phyloP scores from a whole-genome alignment of 495 filamentous ascomycete genomes.

The Xylaria grammica region DNA sequence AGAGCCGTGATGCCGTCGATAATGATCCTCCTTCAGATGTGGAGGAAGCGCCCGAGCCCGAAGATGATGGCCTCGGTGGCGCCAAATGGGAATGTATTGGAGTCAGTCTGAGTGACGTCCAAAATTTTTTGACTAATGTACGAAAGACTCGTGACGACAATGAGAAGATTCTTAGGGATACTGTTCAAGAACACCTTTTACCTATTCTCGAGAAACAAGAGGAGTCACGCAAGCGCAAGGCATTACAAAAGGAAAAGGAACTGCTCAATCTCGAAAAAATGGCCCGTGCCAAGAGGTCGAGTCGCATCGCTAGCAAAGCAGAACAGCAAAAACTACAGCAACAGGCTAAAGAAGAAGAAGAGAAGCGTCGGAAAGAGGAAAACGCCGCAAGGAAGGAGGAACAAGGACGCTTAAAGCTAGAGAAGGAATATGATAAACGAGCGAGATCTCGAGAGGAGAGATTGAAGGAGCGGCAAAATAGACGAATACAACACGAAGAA shows the following conservation, averaged over 20 bases:
- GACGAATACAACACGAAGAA: constrained; percentile 80
- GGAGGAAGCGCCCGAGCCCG: constrained; percentile 47
- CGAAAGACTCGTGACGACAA: constrained; percentile 77
- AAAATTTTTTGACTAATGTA: constrained; percentile 70
- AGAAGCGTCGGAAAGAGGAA: constrained; percentile 69
- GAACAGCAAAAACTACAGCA: constrained; percentile 79
- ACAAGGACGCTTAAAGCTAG: constrained; percentile 67
- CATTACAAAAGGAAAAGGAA: constrained; percentile 75
- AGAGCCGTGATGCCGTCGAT: constrained; percentile 54
- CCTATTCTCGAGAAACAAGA: constrained; percentile 84
- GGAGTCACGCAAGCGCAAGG: constrained; percentile 73
- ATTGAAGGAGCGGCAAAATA: constrained; percentile 78
- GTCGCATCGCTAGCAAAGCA: constrained; percentile 78
- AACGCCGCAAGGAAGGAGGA: constrained; percentile 70
- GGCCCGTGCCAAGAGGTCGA: constrained; percentile 92
- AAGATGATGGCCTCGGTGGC: constrained; percentile 67
- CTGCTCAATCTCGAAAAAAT: constrained; percentile 79
- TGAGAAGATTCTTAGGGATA: constrained; percentile 74
- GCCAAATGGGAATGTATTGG: constrained; percentile 93
- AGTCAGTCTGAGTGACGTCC: constrained; percentile 76
- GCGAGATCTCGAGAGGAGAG: constrained; percentile 85
- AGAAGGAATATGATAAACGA: constrained; percentile 76
- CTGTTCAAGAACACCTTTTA: constrained; percentile 74
- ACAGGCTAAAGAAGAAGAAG: constrained; percentile 71
- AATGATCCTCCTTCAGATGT: constrained; percentile 48